phyloP scores from a whole-genome alignment of 139 green algal species.

The Closterium sp. region DNA sequence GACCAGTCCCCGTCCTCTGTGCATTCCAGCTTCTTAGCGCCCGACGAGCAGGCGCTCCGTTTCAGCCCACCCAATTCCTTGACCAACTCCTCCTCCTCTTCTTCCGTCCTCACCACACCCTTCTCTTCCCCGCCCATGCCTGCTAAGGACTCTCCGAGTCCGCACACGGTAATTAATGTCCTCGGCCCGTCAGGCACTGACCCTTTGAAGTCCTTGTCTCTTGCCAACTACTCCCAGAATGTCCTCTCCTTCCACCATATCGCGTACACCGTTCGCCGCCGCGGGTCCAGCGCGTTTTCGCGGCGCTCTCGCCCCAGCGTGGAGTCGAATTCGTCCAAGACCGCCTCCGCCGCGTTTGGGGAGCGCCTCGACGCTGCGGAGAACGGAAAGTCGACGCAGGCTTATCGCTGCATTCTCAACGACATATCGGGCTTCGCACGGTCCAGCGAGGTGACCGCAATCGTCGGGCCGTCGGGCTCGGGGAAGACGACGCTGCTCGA shows the following conservation, averaged over 20 bases:
- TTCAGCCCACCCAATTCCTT: not conserved
- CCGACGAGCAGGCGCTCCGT: not conserved
- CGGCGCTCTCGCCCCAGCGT: not conserved
- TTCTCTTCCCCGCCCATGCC: not conserved
- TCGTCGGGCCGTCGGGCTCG: not conserved
- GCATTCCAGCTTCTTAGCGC: not conserved
- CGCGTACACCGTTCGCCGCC: not conserved
- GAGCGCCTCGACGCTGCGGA: not conserved
- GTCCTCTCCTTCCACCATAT: not conserved
- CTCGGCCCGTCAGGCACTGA: not conserved
- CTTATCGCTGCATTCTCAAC: not conserved
- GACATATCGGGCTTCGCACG: not conserved
- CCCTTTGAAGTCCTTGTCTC: not conserved
- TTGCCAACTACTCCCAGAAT: not conserved
- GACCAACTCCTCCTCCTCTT: not conserved
- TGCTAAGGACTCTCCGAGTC: not conserved
- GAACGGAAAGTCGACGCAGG: not conserved
- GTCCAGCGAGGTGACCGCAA: not conserved
- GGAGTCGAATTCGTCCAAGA: not conserved
- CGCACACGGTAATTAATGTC: not conserved
- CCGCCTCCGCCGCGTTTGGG: not conserved
- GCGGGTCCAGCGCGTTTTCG: not conserved
- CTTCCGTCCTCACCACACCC: not conserved
- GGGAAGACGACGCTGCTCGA: conserved; percentile 31
- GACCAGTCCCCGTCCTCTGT: not conserved